Conservation (phyloP, 2,329 filamentous ascomycete genomes). For the Septoria linicola region DNA sequence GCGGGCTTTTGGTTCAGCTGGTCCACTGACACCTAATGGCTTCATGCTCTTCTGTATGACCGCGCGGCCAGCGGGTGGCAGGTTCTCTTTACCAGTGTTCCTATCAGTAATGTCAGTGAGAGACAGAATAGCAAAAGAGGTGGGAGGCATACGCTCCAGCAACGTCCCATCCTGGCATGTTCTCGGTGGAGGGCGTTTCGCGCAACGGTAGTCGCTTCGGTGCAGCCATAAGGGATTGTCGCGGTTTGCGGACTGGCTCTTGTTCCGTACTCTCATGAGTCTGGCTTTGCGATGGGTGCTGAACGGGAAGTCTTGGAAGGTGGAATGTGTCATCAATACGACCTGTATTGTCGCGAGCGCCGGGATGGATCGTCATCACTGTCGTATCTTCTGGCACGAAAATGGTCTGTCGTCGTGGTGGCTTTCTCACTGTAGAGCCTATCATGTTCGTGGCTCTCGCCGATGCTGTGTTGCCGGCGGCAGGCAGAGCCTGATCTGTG, state of each 20-base stretch:
- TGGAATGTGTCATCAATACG: conserved; percentile 37
- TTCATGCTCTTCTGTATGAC: conserved; percentile 10
- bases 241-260: conserved; percentile 32
- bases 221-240: conserved; percentile 47
- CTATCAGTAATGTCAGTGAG: conserved; percentile 28
- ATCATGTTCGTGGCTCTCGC: background rate
- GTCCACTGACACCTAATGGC: background rate
- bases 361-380: conserved; percentile 53
- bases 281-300: background rate
- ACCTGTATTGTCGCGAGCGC: conserved; percentile 37
- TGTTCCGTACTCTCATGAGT: conserved; percentile 3
- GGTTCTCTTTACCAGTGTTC: conserved; percentile 62
- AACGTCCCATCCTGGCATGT: conserved; percentile 40
- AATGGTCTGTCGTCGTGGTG: conserved; percentile 50
- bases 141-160: conserved; percentile 43
- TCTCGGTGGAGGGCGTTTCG: conserved; percentile 28
- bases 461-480: background rate
- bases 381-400: conserved; percentile 55
- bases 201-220: conserved; percentile 54
- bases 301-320: background rate
- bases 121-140: no score
- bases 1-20: background rate
- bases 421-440: conserved; percentile 29
- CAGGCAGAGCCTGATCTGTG: no score
- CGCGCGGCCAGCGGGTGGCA: conserved; percentile 50